Conservation (phyloP, 441 rosid genomes). For the Bruguiera hainesii region DNA sequence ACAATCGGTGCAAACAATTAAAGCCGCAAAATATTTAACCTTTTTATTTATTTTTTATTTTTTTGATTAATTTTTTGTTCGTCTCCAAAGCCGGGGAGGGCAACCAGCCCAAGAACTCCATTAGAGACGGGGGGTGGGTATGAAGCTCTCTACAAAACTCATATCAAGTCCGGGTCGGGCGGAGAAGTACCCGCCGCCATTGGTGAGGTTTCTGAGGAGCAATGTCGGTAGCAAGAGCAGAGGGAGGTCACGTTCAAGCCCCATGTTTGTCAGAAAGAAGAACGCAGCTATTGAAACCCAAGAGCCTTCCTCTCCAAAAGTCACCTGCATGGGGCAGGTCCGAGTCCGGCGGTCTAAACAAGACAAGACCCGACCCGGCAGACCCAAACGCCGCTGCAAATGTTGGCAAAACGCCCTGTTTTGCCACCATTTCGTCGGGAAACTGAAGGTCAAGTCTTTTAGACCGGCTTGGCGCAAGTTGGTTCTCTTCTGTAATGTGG, state of each 20-base stretch:
- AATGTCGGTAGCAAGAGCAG: conserved; percentile 66
- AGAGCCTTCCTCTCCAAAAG: conserved; percentile 92
- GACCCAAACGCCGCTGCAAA: conserved; percentile 35
- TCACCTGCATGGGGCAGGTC: conserved; percentile 97
- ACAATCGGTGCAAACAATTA: too few relatives aligned
- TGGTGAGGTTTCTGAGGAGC: conserved; percentile 72
- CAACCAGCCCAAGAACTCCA: too few relatives aligned
- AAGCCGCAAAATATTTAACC: too few relatives aligned
- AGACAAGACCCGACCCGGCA: conserved; percentile 20
- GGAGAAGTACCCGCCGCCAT: conserved; percentile 81
- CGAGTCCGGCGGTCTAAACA: conserved; percentile 60
- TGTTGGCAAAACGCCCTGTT: conserved; percentile 48
- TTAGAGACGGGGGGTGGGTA: background rate
- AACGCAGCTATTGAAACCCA: conserved; percentile 53
- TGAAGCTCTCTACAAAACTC: conserved; percentile 58
- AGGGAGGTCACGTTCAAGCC: conserved; percentile 80
- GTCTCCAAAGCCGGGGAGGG: too few relatives aligned
- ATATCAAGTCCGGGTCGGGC: conserved; percentile 85
- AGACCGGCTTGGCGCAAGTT: conserved; percentile 45
- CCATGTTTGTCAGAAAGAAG: conserved; percentile 68
- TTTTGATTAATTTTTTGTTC: too few relatives aligned
- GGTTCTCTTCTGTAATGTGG: conserved; percentile 25
- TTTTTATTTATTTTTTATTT: too few relatives aligned
- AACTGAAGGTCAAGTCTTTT: conserved; percentile 27
- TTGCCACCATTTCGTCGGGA: conserved; percentile 16